These are phyloP conservation scores for Arxiozyma telluris DNA, from an alignment of 1,139 yeast genomes.

Conservation along the genomic window DNA sequence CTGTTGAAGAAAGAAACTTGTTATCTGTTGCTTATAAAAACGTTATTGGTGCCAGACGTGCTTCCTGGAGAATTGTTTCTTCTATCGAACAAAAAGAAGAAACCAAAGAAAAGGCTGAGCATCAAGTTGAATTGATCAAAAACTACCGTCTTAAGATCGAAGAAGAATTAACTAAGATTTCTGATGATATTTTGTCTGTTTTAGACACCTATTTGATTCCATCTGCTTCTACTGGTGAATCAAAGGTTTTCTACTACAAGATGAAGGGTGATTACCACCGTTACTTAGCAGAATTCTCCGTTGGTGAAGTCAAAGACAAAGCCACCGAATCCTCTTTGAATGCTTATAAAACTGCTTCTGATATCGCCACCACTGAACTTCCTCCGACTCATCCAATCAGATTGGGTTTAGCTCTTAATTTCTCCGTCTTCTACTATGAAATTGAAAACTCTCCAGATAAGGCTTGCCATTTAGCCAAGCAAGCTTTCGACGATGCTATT, in stretches of 20 bases:
- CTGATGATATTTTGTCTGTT: constrained; percentile 87
- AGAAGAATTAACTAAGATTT: constrained; percentile 81
- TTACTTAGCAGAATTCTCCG: constrained; percentile 93
- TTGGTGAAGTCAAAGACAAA: constrained; percentile 81
- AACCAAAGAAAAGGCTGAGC: constrained; percentile 69
- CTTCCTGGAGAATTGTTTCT: constrained; percentile 97
- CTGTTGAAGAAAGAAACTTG: constrained; percentile 95
- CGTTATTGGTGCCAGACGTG: constrained; percentile 98
- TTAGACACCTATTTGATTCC: constrained; percentile 85
- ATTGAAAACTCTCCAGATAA: constrained; percentile 95
- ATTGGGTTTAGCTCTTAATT: constrained; percentile 94
- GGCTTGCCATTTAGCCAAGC: constrained; percentile 96
- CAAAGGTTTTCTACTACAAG: constrained; percentile 95
- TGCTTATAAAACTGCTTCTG: constrained; percentile 92
- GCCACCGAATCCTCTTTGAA: constrained; percentile 90
- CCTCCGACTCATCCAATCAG: constrained; percentile 99
- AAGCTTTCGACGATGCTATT: constrained; percentile 97
- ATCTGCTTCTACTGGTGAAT: constrained; percentile 92
- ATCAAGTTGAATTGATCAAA: constrained; percentile 80
- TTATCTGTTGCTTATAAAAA: constrained; percentile 96
- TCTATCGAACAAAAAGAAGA: constrained; percentile 98
- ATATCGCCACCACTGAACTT: constrained; percentile 90
- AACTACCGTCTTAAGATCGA: constrained; percentile 93
- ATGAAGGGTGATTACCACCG: constrained; percentile 99
- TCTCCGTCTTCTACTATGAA: constrained; percentile 96